Evolutionary conservation across 257 asterid genomes (phyloP), one percentile per base, ranked within the genome.

Genomic region (Marsdenia floribunda): DNA sequence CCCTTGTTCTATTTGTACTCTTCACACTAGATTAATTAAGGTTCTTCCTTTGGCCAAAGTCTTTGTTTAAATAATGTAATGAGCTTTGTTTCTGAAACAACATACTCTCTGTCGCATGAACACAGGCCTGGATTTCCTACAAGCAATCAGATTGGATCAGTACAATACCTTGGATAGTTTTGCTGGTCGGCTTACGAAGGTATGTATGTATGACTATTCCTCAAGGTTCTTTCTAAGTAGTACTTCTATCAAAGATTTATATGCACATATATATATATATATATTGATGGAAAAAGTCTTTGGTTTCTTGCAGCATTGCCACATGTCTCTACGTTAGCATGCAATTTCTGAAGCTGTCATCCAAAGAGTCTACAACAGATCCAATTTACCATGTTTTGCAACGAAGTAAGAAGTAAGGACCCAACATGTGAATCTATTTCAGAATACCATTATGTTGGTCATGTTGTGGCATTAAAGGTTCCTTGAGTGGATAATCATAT

Each of bases 141-240:
- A 90, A 88, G 87, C 96, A 92, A 81, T 71, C 91, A 9, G 80
- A 68, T 80, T 92, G 96, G 96, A 84, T 85, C 74, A 75, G n/a
- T 63, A 68, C 87, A 54, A 6, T 87, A 24, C 46, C 90, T 79
- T 90, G 96, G 96, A 73, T 84, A 52, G 68, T 83, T 82, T 74
- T 88, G 75, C 87, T 92, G 53, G 67, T 92, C 73, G 87, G 96
- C 80, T 85, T 86, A 3, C 96, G 97, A 85, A 90, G 97, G 97
- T 92, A 88, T 29, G 1, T 29, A 29, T 52, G 96, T 92, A 87
- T 46, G 70, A 4, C 52, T 74, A 49, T 61, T 73, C 66, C 55
- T n/a, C n/a, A n/a, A n/a, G n/a, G n/a, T n/a, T n/a, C n/a, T n/a
- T n/a, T n/a, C n/a, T n/a, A n/a, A n/a, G n/a, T n/a, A n/a, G n/a